Evolutionary conservation across 169 alveolate species (phyloP), one percentile per base, ranked within the genome.

Genomic region (Condylostoma magnum): DNA sequence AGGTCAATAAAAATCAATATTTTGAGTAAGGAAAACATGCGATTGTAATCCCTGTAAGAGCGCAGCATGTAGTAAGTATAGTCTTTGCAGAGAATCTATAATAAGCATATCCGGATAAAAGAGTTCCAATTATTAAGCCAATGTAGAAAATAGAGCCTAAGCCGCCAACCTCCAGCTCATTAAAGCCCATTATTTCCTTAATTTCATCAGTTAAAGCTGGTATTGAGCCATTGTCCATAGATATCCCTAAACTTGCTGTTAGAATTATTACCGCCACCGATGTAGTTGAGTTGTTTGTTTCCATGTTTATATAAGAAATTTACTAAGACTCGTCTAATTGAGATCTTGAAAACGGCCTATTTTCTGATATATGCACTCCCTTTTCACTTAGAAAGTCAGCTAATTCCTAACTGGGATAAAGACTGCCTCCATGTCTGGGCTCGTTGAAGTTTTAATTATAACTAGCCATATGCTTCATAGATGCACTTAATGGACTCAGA

Each of bases 91-190:
- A n/a, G 43, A 18, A 63, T 12, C 33, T 5, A n/a, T 44, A 37
- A 33, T 43, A 63, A 12, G 33, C 22, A 20, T 20, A 37, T n/a
- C 50, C 34, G n/a, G 30, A 54, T 22, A 63, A 5, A 34, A 46
- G 46, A 33, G 47, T 44, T 44, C 87, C 86, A 5, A 78, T 20
- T 1, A 79, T 63, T 36, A 88, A 60, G 1, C 94, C 94, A 51
- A 80, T 60, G 65, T 79, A 88, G 2, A 84, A 90, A 27, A 88
- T 46, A n/a, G 86, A 72, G 0, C 92, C 94, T 5, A 88, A 73
- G 10, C 70, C 52, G 8, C 91, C 94, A 34, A 82, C 22, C 58
- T 82, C 75, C n/a, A 77, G 28, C 56, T 83, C 75, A 28, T 72
- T 67, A 30, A 87, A 41, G 27, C 69, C 33, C 43, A 81, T 57